These are phyloP conservation scores for Pseudonitzschia multiseries DNA, from an alignment of 108 stramenopile species.

Conservation along the genomic window DNA sequence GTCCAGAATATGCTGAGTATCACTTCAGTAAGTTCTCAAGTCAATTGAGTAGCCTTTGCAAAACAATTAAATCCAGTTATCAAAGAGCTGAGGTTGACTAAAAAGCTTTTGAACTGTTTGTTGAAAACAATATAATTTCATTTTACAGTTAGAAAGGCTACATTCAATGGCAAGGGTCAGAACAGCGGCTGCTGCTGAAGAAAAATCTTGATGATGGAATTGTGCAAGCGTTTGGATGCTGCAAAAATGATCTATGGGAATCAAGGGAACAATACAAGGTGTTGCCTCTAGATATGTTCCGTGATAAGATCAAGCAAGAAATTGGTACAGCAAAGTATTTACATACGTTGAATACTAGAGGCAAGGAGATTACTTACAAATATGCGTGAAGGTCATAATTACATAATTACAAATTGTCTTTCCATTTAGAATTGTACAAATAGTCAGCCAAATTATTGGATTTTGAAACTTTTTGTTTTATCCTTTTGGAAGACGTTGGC, in stretches of 20 bases:
- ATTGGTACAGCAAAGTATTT: slow-evolving; percentile 14
- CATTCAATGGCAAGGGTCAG: slow-evolving; percentile 27
- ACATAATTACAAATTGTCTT: too few relatives aligned
- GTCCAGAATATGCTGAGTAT: slow-evolving; percentile 18
- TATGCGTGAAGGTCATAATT: not conserved
- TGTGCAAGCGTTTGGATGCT: not conserved
- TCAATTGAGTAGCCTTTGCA: not conserved
- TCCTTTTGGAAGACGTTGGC: too few relatives aligned
- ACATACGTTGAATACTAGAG: slow-evolving; percentile 18
- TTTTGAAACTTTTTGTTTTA: too few relatives aligned
- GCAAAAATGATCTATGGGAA: slow-evolving; percentile 9
- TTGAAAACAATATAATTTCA: slow-evolving; percentile 6
- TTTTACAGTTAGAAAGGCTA: slow-evolving; percentile 7
- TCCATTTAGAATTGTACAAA: too few relatives aligned
- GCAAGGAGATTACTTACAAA: slow-evolving; percentile 2
- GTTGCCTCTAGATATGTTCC: slow-evolving; percentile 22
- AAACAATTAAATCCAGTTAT: not conserved
- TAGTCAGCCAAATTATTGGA: too few relatives aligned
- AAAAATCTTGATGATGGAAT: slow-evolving; percentile 15
- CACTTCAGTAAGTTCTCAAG: slow-evolving; percentile 8
- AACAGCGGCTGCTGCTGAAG: not conserved
- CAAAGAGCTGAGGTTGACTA: slow-evolving; percentile 6
- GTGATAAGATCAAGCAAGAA: slow-evolving; percentile 19
- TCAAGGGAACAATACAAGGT: slow-evolving; percentile 4
- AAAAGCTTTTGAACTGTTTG: slow-evolving; percentile 11